Evolutionary conservation across 2,329 filamentous ascomycete species (phyloP), one percentile per base, ranked within the genome.

Genomic region (Fusarium sarcochroum): DNA sequence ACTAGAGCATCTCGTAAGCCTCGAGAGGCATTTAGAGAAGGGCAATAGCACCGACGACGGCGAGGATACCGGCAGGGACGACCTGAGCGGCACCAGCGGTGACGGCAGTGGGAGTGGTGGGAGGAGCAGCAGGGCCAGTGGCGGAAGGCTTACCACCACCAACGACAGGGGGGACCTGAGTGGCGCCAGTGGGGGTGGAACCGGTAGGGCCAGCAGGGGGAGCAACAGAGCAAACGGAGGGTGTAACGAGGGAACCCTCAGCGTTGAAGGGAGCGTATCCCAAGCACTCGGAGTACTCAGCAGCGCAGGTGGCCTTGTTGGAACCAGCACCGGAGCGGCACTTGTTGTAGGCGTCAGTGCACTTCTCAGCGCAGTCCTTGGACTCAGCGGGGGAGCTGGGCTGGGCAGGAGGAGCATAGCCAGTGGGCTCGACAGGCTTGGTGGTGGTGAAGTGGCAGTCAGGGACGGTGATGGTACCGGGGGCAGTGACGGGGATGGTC

Each of bases 41-140:
- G 38, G 69, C 71, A 41, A 74, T 21, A 21, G 68, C 68, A 47
- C 73, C 74, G n/a, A 75, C 61, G 25, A 74, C 66, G 20, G 75
- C 50, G 9, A 75, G 37, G 30, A 73, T 53, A 46, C 72, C 59
- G 30, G 58, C 68, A 30, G 75, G 73, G 40, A 54, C 50, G 21
- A 74, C 38, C 46, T 57, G 59, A 6, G 68, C 70, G 20, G 73
- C 72, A 27, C 55, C 75, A 20, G 63, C 63, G 38, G 63, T 64
- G 30, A 71, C 57, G 23, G 60, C 44, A 21, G 60, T 40, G 9
- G 61, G 30, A 7, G 44, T 25, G 32, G 69, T 57, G 17, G 35
- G 52, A 25, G 52, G 52, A 20, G 44, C 9, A 41, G 61, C 44
- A 34, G 65, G 56, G 11, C 21, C 11, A 11, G 47, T 48, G 9